These are phyloP conservation scores for Tetrapisispora iriomotensis DNA, from an alignment of 805 yeast genomes.

Conservation along the genomic window DNA sequence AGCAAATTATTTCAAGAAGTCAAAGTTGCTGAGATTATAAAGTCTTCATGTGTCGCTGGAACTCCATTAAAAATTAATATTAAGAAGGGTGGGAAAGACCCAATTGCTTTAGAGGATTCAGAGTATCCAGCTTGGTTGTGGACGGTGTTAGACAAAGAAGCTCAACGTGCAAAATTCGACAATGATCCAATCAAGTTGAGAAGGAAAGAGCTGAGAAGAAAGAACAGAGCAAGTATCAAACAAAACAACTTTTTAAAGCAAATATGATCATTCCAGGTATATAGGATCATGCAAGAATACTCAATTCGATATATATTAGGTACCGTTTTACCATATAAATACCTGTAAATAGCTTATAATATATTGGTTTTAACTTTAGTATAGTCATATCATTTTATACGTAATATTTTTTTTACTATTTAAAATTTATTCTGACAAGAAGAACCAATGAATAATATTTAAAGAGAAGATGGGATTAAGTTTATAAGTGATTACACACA, in stretches of 20 bases:
- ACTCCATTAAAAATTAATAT: conserved; percentile 63
- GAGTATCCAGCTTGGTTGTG: conserved; percentile 96
- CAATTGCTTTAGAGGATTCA: conserved; percentile 74
- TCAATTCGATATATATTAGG: too few relatives aligned
- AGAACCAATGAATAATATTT: too few relatives aligned
- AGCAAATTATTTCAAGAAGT: conserved; percentile 4
- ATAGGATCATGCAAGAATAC: too few relatives aligned
- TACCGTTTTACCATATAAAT: too few relatives aligned
- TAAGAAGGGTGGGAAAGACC: conserved; percentile 73
- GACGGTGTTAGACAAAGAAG: conserved; percentile 59
- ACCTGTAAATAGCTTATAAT: too few relatives aligned
- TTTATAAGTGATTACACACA: too few relatives aligned
- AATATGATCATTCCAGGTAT: conserved; percentile 5
- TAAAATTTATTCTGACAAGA: too few relatives aligned
- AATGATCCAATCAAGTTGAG: conserved; percentile 53
- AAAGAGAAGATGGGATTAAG: too few relatives aligned
- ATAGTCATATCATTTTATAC: too few relatives aligned
- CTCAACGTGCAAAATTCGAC: conserved; percentile 45
- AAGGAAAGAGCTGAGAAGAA: conserved; percentile 57
- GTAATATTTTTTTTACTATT: too few relatives aligned
- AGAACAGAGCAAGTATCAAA: conserved; percentile 62
- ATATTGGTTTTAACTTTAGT: too few relatives aligned
- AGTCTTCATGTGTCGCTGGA: conserved; percentile 58
- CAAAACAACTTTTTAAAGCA: conserved; percentile 54
- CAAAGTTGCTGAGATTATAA: conserved; percentile 3